Base-by-base conservation (phyloP, 1,139 yeast genomes). In the Sugiyamaella sp. region DNA sequence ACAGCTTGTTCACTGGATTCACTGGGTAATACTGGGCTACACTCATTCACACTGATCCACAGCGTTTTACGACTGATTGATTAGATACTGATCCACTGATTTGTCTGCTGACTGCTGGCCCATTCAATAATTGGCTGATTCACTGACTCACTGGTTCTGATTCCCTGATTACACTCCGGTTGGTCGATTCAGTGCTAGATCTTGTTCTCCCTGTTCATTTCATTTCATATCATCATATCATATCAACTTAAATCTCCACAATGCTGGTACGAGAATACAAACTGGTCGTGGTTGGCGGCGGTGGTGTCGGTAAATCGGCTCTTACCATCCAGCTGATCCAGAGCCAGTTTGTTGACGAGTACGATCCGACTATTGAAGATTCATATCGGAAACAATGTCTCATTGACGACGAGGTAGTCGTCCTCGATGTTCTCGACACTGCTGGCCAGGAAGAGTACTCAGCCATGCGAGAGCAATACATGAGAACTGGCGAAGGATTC, bases 361-460 rank as follows among this genome's bases (percentile, higher is more conserved):
- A 93, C 66, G 98, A 93, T 73, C 99, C 99, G 14, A 93, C 99
- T 21, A 93, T 93, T 66, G 99, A 95, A 72, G 99, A 93, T 70
- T 89, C 97, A 1, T 93, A 93, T 71, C 79, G 97, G 56, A 93
- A 91, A 66, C 96, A 90, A 64, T 84, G 91, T 59, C 95, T 88
- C 66, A 85, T 93, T 46, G 97, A 93, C 72, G 96, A 95, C 46
- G 82, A 95, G 66, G 86, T 93, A 4, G 90, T 96, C 65, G 90
- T 89, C 65, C 78, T 93, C 61, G 98, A 93, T 71, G 89, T 93
- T 53, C 80, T 93, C 69, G 99, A 93, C 72, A 93, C 99, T 39
- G 98, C 99, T 12, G 99, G 99, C 44, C 98, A 91, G 75, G 99
- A 93, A 73, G 98, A 93, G 72, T 93, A 90, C 71, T 83, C 91